These are phyloP conservation scores for Saturnispora besseyi DNA, from an alignment of 805 yeast species.

Conservation along the genomic window DNA sequence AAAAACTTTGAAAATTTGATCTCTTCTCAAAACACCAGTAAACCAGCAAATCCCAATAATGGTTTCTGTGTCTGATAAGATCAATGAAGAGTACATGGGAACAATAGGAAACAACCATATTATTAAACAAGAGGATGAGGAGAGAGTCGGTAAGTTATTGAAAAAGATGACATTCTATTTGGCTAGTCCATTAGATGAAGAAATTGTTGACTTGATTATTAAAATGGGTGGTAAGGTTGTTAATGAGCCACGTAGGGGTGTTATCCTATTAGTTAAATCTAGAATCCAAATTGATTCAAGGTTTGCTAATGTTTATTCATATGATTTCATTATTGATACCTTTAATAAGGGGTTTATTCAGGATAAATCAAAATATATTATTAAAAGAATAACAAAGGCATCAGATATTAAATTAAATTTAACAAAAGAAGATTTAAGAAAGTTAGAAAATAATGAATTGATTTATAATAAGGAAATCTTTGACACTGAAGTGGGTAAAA, in stretches of 20 bases:
- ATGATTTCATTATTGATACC: constrained; percentile 19
- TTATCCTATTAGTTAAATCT: neutral
- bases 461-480: constrained; percentile 14
- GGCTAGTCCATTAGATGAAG: neutral
- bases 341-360: constrained; percentile 15
- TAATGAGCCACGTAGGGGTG: neutral
- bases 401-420: neutral
- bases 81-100: neutral
- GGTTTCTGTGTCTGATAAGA: neutral
- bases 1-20: neutral
- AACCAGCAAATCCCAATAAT: neutral
- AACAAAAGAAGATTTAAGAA: neutral
- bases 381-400: neutral
- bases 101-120: neutral
- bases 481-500: constrained; percentile 11
- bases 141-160: neutral
- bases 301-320: constrained; percentile 14
- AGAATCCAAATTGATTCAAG: neutral
- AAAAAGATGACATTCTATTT: neutral
- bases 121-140: neutral
- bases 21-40: constrained; percentile 1
- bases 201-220: neutral
- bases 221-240: constrained; percentile 3
- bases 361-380: constrained; percentile 15
- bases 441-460: neutral